Evolutionary conservation across 2,329 filamentous ascomycete species (phyloP).

Genomic region (Colletotrichum tabaci): DNA sequence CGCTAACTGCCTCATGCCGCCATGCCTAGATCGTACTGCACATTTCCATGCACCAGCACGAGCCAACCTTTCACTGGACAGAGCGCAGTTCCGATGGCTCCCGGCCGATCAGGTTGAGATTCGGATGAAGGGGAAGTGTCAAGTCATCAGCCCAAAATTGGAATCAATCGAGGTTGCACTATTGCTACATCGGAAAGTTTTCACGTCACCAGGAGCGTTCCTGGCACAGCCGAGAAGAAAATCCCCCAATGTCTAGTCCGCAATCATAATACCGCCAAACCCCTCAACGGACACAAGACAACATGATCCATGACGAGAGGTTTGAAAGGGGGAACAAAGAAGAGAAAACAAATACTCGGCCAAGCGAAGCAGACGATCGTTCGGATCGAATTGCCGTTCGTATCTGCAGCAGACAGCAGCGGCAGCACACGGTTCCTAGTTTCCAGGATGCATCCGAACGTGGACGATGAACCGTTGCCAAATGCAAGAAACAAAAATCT

Average conservation of each 20-base stretch:
- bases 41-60: constrained; percentile 1
- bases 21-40: neutral
- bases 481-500: neutral
- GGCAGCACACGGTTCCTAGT: neutral
- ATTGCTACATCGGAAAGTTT: constrained; percentile 17
- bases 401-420: neutral
- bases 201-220: neutral
- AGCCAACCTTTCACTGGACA: neutral
- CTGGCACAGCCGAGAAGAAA: neutral
- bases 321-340: constrained; percentile 1
- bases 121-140: neutral
- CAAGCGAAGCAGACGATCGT: neutral
- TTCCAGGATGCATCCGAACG: neutral
- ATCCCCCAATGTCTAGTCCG: neutral
- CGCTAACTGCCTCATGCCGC: neutral
- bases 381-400: neutral
- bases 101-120: neutral
- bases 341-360: constrained; percentile 7
- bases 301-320: constrained; percentile 11
- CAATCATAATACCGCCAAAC: neutral
- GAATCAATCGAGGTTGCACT: constrained; percentile 23
- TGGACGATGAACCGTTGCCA: constrained; percentile 8
- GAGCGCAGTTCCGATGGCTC: neutral
- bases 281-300: constrained; percentile 5
- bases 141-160: constrained; percentile 9